Evolutionary conservation across 306 rosid genomes (phyloP).

Genomic region (Prunus salicina): DNA sequence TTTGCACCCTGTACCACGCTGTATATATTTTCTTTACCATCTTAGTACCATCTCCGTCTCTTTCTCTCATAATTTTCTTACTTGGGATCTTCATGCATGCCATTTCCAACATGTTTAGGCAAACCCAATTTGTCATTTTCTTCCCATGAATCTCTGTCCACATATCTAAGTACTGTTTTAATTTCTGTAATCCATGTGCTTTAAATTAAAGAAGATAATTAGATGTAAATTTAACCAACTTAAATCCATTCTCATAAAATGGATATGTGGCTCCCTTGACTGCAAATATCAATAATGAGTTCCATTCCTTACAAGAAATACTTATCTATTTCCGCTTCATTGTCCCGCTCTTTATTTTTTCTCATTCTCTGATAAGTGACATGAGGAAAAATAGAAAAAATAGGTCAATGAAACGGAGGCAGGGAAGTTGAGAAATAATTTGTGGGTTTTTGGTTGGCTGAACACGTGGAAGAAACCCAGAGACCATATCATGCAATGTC

Average conservation of each 20-base stretch:
- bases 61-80: not conserved
- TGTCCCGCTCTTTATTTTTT: too few species aligned
- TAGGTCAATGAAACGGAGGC: too few species aligned
- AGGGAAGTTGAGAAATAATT: not conserved
- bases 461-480: not conserved
- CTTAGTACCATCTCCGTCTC: not conserved
- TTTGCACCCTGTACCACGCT: slow-evolving; percentile 6
- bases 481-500: slow-evolving; percentile 1
- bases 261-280: not conserved
- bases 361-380: too few species aligned
- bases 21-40: slow-evolving; percentile 12
- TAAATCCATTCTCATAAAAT: not conserved
- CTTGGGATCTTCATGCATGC: slow-evolving; percentile 4
- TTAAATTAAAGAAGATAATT: not conserved
- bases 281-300: not conserved
- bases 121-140: not conserved
- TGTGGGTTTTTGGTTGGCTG: not conserved
- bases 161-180: not conserved
- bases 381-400: too few species aligned
- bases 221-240: not conserved
- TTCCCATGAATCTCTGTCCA: not conserved
- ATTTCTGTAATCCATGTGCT: not conserved
- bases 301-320: too few species aligned
- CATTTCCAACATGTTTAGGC: slow-evolving; percentile 16
- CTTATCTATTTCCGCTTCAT: too few species aligned